phyloP scores from a whole-genome alignment of 169 alveolate genomes.

The Plasmodium knowlesi region DNA sequence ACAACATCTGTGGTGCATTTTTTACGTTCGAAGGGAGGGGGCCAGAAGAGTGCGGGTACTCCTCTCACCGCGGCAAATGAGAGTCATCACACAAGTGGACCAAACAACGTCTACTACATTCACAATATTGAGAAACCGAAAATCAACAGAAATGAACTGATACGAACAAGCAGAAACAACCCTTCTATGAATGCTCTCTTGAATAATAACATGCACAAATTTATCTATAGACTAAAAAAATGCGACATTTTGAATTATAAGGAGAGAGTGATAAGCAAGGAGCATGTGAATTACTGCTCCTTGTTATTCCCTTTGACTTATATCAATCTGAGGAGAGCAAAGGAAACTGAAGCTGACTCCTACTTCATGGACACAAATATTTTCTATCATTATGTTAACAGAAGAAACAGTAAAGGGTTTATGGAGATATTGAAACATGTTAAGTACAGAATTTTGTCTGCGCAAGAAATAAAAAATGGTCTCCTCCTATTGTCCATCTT shows the following conservation, averaged over 20 bases:
- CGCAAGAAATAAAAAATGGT: constrained; percentile 44
- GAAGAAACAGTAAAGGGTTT: constrained; percentile 22
- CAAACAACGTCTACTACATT: constrained; percentile 36
- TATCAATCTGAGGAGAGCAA: background rate
- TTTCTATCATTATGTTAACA: constrained; percentile 14
- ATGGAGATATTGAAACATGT: constrained; percentile 26
- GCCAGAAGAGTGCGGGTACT: background rate
- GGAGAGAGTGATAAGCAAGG: constrained; percentile 18
- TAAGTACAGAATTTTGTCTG: constrained; percentile 13
- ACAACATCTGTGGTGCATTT: constrained; percentile 11
- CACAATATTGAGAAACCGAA: constrained; percentile 52
- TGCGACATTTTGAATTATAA: constrained; percentile 63
- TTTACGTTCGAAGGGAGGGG: background rate
- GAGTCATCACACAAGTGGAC: background rate
- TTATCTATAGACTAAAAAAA: constrained; percentile 32
- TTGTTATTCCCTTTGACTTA: constrained; percentile 31
- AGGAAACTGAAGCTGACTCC: background rate
- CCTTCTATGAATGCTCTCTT: background rate
- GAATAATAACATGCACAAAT: constrained; percentile 21
- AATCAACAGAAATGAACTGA: constrained; percentile 36
- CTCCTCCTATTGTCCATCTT: constrained; percentile 25
- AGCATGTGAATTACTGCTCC: background rate
- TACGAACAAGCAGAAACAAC: constrained; percentile 5
- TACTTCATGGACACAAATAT: background rate
- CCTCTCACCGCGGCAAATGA: background rate